Conservation (phyloP, 2,329 filamentous ascomycete species). For the Epichloe uncinata region DNA sequence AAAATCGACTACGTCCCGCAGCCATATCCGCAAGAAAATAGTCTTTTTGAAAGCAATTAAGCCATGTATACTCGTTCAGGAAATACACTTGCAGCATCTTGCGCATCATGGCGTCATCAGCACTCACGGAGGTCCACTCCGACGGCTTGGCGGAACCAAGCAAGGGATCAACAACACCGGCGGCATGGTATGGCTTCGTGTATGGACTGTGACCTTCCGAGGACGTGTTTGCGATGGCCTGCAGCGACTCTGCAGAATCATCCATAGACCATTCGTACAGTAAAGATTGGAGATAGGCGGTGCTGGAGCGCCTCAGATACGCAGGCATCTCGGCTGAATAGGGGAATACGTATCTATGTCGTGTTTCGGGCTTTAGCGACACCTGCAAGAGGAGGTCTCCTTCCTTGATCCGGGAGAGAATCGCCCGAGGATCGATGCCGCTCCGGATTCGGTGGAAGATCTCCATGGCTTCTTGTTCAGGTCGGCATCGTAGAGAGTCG, state of each 20-base stretch:
- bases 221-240: background rate
- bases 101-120: slow-evolving; percentile 22
- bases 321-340: slow-evolving; percentile 15
- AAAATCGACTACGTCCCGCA: slow-evolving; percentile 17
- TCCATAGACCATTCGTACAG: slow-evolving; percentile 12
- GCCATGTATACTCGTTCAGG: slow-evolving; percentile 23
- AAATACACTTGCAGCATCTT: slow-evolving; percentile 16
- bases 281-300: slow-evolving; percentile 15
- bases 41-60: slow-evolving; percentile 25
- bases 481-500: slow-evolving; percentile 7
- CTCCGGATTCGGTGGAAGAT: slow-evolving; percentile 23
- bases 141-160: slow-evolving; percentile 18
- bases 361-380: slow-evolving; percentile 22
- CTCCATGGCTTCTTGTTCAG: slow-evolving; percentile 19
- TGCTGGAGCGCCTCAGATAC: slow-evolving; percentile 6
- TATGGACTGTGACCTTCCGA: slow-evolving; percentile 12
- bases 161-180: slow-evolving; percentile 19
- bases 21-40: slow-evolving; percentile 27
- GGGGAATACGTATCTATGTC: slow-evolving; percentile 25
- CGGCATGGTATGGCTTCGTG: slow-evolving; percentile 24
- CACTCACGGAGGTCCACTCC: slow-evolving; percentile 23
- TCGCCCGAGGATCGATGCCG: slow-evolving; percentile 16
- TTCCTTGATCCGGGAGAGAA: slow-evolving; percentile 21
- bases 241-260: slow-evolving; percentile 4
- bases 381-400: slow-evolving; percentile 26